A percentile compares a stretch with the other conserved stretches of the same genome.
phyloP scores from a whole-genome alignment of 257 asterid species.

The Solanum acaule region DNA sequence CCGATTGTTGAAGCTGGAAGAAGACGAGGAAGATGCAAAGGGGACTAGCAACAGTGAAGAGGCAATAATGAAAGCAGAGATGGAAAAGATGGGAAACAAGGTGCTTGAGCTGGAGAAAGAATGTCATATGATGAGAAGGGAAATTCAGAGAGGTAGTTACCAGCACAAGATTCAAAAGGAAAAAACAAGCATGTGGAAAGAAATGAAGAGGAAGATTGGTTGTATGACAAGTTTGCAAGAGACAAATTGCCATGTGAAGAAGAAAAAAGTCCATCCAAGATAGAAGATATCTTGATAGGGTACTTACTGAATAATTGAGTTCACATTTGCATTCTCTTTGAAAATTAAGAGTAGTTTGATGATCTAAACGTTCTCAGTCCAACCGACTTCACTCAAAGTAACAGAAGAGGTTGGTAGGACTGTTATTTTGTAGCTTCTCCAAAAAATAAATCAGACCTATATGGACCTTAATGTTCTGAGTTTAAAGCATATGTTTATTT shows the following conservation, averaged over 20 bases:
- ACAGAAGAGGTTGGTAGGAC: not conserved
- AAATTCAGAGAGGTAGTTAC: conserved; percentile 20
- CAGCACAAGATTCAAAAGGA: not conserved
- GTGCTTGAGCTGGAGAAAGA: conserved; percentile 50
- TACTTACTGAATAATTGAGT: not conserved
- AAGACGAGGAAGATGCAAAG: conserved; percentile 1
- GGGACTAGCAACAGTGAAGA: conserved; percentile 12
- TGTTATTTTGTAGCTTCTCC: not conserved
- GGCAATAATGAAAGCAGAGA: conserved; percentile 34
- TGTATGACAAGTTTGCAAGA: conserved; percentile 38
- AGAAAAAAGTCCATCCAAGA: conserved; percentile 28
- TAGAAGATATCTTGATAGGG: not conserved
- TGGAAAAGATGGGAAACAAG: conserved; percentile 56
- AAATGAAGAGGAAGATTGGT: conserved; percentile 85
- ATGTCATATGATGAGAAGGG: conserved; percentile 39
- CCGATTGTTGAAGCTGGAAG: conserved; percentile 5
- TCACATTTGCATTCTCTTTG: not conserved
- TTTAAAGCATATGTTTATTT: not conserved
- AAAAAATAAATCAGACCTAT: not conserved
- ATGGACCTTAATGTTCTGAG: not conserved
- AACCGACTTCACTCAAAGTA: not conserved
- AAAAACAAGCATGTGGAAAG: conserved; percentile 59
- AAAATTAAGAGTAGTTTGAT: not conserved
- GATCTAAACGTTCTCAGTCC: not conserved
- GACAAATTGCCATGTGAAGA: conserved; percentile 53